These are phyloP conservation scores for Eucalyptus paniculata DNA, from an alignment of 345 rosid species.

Conservation along the genomic window DNA sequence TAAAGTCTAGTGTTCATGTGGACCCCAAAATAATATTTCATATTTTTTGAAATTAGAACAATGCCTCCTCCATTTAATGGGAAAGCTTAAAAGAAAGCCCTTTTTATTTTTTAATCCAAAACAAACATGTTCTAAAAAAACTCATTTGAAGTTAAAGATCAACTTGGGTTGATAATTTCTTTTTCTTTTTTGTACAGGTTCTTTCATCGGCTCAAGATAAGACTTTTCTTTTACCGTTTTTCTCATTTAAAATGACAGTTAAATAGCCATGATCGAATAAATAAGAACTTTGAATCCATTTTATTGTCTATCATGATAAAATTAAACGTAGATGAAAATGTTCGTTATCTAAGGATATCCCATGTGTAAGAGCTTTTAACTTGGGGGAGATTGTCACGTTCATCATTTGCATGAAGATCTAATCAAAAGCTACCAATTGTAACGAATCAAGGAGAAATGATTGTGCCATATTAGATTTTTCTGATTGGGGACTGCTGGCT, in stretches of 20 bases:
- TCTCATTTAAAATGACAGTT: background rate
- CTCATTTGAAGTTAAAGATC: too few relatives aligned
- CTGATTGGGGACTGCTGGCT: background rate
- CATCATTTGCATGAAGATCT: background rate
- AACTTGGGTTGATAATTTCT: background rate
- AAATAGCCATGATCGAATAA: background rate
- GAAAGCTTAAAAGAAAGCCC: background rate
- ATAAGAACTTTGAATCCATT: background rate
- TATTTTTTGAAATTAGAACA: background rate
- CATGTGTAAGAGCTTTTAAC: background rate
- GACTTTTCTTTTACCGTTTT: background rate
- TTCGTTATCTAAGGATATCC: background rate
- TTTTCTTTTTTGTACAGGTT: accelerated
- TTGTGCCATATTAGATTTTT: background rate
- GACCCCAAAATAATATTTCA: background rate
- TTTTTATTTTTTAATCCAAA: background rate
- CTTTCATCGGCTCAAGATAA: accelerated
- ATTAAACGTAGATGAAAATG: background rate
- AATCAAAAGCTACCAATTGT: background rate
- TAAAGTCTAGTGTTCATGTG: background rate
- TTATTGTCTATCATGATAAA: background rate
- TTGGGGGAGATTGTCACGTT: background rate
- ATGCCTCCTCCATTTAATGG: too few relatives aligned
- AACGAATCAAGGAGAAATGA: background rate
- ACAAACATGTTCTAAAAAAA: background rate